These are phyloP conservation scores for Beta vulgaris DNA, from an alignment of 148 eudicot genomes.

Conservation along the genomic window DNA sequence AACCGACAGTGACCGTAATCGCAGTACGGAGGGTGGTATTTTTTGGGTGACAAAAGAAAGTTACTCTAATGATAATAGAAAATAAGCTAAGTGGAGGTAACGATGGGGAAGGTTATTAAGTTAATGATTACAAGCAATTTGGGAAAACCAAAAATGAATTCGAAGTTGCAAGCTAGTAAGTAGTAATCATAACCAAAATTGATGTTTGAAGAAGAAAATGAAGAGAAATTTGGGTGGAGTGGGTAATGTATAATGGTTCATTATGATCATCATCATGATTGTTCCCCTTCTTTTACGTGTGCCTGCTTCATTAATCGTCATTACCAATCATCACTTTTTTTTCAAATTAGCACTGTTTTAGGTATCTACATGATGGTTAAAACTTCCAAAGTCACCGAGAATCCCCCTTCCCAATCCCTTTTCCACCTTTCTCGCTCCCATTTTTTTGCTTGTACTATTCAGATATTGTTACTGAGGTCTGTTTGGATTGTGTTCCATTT, in stretches of 20 bases:
- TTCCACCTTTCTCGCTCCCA: not conserved
- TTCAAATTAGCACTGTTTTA: not conserved
- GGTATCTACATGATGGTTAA: not conserved
- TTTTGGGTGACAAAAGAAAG: slow-evolving; percentile 18
- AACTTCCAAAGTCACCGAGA: not conserved
- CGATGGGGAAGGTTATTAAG: not conserved
- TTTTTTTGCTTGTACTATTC: too few relatives aligned
- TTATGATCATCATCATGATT: slow-evolving; percentile 31
- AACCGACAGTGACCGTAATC: too few relatives aligned
- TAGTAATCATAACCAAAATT: slow-evolving; percentile 21
- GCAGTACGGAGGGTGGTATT: not conserved
- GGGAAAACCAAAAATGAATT: not conserved
- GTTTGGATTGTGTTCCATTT: too few relatives aligned
- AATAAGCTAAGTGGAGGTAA: slow-evolving; percentile 15
- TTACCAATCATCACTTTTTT: not conserved
- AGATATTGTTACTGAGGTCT: too few relatives aligned
- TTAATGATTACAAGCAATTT: slow-evolving; percentile 3
- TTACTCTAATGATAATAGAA: slow-evolving; percentile 24
- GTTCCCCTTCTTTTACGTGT: slow-evolving; percentile 40
- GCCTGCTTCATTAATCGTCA: slow-evolving; percentile 1
- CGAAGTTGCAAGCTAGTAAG: not conserved
- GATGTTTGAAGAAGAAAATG: not conserved
- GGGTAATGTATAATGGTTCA: slow-evolving; percentile 29
- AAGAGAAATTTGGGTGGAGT: slow-evolving; percentile 10
- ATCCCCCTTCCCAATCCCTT: too few relatives aligned